Percentiles rank a stretch among this genome's conserved stretches.
phyloP scores from a whole-genome alignment of 1,284 basidiomycete species.

The Heliocybe sulcata region DNA sequence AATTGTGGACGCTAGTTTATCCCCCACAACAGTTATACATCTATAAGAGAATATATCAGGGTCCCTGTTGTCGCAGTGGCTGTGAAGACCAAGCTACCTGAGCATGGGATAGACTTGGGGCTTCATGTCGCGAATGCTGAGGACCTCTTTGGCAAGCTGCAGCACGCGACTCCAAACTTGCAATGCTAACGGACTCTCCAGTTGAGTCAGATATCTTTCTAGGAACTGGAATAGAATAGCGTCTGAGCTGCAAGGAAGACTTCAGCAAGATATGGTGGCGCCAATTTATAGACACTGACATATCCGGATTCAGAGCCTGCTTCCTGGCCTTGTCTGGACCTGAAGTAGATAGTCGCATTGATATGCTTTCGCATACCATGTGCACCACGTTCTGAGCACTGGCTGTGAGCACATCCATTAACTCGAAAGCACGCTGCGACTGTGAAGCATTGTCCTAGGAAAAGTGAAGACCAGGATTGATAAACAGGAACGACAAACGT shows the following conservation, averaged over 20 bases:
- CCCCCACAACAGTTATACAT: slow-evolving; percentile 74
- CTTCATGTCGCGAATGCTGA: slow-evolving; percentile 57
- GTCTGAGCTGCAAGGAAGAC: slow-evolving; percentile 44
- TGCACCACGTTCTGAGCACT: slow-evolving; percentile 87
- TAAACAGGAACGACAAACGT: slow-evolving; percentile 16
- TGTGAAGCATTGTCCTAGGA: slow-evolving; percentile 28
- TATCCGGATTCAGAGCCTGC: slow-evolving; percentile 51
- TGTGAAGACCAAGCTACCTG: slow-evolving; percentile 40
- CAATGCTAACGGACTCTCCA: slow-evolving; percentile 85
- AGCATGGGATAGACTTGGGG: slow-evolving; percentile 69
- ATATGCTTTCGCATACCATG: slow-evolving; percentile 83
- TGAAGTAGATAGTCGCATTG: slow-evolving; percentile 38
- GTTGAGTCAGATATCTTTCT: slow-evolving; percentile 76
- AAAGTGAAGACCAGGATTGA: slow-evolving; percentile 1
- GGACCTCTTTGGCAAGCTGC: slow-evolving; percentile 75
- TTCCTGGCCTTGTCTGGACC: slow-evolving; percentile 49
- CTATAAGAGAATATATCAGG: slow-evolving; percentile 30
- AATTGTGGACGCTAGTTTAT: slow-evolving; percentile 83
- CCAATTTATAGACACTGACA: slow-evolving; percentile 38
- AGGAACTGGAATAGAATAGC: slow-evolving; percentile 74
- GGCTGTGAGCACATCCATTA: slow-evolving; percentile 78
- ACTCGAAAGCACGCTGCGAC: slow-evolving; percentile 64
- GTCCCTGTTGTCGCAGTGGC: slow-evolving; percentile 2
- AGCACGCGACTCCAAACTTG: slow-evolving; percentile 88
- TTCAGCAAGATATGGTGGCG: slow-evolving; percentile 4